Evolutionary conservation across 2,329 filamentous ascomycete genomes (phyloP).

Genomic region (Claviceps digitariae): DNA sequence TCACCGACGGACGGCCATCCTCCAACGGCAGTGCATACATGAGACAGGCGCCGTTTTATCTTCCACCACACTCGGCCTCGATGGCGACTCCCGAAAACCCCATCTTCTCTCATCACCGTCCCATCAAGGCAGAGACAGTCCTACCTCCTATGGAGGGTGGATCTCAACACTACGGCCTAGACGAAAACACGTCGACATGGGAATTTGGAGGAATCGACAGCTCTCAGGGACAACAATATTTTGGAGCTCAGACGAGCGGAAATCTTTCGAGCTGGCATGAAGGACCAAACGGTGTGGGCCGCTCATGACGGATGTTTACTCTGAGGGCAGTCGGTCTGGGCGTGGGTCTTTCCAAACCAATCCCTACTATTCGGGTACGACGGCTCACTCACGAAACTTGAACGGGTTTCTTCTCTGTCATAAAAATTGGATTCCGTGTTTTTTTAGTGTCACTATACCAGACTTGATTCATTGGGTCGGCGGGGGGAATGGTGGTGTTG

Average conservation of each 20-base stretch:
- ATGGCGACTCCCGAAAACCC: constrained; percentile 7
- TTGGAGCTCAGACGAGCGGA: not conserved
- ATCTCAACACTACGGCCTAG: constrained; percentile 9
- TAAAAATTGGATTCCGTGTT: not conserved
- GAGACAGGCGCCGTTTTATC: constrained; percentile 8
- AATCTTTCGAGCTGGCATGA: constrained; percentile 3
- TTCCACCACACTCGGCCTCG: constrained; percentile 7
- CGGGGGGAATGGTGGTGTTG: too few relatives aligned
- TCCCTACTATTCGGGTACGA: not conserved
- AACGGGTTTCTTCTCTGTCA: too few relatives aligned
- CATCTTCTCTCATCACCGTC: constrained; percentile 9
- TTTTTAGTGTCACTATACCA: not conserved
- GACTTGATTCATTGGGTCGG: not conserved
- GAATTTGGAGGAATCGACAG: constrained; percentile 8
- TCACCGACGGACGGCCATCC: constrained; percentile 7
- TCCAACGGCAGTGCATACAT: constrained; percentile 3
- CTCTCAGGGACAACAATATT: constrained; percentile 9
- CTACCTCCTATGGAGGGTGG: constrained; percentile 6
- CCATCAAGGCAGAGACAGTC: constrained; percentile 10
- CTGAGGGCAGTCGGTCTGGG: not conserved
- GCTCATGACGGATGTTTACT: not conserved
- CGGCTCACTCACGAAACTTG: not conserved
- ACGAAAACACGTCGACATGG: constrained; percentile 8
- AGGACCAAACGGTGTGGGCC: constrained; percentile 4
- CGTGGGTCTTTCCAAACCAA: too few relatives aligned